Conservation (phyloP, 1,139 yeast species). For the Oligophagozyma castellii region DNA sequence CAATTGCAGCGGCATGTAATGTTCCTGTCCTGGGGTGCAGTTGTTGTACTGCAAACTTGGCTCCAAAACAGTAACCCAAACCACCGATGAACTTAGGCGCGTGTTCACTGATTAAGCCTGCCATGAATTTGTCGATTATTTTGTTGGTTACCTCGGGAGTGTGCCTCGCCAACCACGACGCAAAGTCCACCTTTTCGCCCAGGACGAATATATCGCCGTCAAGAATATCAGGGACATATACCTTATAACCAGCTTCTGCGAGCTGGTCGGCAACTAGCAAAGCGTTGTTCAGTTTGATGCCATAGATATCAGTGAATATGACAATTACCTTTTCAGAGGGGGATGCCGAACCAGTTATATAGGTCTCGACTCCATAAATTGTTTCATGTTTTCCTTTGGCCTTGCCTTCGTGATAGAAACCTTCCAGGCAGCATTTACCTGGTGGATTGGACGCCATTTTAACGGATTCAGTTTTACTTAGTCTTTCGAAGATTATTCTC, state of each 20-base stretch:
- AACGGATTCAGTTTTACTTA: no score
- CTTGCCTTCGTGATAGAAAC: conserved; percentile 36
- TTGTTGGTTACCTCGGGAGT: conserved; percentile 31
- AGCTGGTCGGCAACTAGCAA: conserved; percentile 52
- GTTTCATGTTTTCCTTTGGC: conserved; percentile 32
- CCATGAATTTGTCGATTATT: conserved; percentile 33
- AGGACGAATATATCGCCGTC: conserved; percentile 34
- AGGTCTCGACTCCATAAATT: conserved; percentile 38
- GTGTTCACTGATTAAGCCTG: conserved; percentile 30
- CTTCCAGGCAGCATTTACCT: conserved; percentile 33
- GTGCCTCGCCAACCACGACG: conserved; percentile 45
- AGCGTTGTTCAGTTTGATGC: conserved; percentile 42
- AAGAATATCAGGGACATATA: conserved; percentile 62
- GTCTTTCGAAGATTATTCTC: no score
- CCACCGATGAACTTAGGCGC: conserved; percentile 42
- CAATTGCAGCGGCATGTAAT: conserved; percentile 50
- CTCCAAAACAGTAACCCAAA: conserved; percentile 81
- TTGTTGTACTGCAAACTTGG: conserved; percentile 47
- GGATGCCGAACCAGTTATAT: conserved; percentile 36
- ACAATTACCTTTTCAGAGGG: conserved; percentile 35
- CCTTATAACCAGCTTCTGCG: conserved; percentile 51
- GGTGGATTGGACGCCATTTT: conserved; percentile 44
- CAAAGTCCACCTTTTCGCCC: conserved; percentile 24
- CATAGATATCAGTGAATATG: conserved; percentile 56
- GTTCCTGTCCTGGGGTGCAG: conserved; percentile 33